Conservation (phyloP, 345 rosid genomes). For the Pelargonium nanum region DNA sequence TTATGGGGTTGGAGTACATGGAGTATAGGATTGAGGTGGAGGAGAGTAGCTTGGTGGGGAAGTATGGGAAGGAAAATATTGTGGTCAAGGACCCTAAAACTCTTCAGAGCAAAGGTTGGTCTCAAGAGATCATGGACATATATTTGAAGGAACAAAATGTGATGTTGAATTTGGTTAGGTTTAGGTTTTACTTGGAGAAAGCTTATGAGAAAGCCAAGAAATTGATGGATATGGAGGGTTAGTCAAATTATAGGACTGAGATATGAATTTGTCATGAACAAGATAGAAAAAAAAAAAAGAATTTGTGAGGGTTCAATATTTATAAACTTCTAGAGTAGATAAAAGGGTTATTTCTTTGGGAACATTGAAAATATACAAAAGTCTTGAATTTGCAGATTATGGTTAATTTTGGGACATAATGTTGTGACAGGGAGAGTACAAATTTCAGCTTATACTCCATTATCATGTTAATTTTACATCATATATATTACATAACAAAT, state of each 20-base stretch:
- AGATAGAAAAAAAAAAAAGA: too few relatives aligned
- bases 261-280: neutral
- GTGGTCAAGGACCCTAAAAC: slow-evolving; percentile 19
- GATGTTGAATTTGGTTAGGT: slow-evolving; percentile 10
- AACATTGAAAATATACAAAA: too few relatives aligned
- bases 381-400: too few relatives aligned
- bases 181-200: slow-evolving; percentile 5
- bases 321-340: too few relatives aligned
- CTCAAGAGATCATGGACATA: slow-evolving; percentile 6
- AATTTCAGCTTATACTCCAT: too few relatives aligned
- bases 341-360: too few relatives aligned
- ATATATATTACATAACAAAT: too few relatives aligned
- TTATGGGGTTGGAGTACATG: slow-evolving; percentile 24
- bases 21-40: slow-evolving; percentile 15
- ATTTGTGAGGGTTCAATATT: too few relatives aligned
- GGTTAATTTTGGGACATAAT: too few relatives aligned
- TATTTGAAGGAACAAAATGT: slow-evolving; percentile 26
- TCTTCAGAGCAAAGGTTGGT: slow-evolving; percentile 3
- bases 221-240: slow-evolving; percentile 16
- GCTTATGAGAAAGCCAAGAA: slow-evolving; percentile 13
- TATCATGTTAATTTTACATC: too few relatives aligned
- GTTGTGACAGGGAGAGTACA: too few relatives aligned
- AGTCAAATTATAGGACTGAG: neutral
- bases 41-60: slow-evolving; percentile 27
- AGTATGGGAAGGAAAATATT: slow-evolving; percentile 8